Base-by-base conservation (phyloP, 768 basidiomycete species). In the Termitomyces heimii region DNA sequence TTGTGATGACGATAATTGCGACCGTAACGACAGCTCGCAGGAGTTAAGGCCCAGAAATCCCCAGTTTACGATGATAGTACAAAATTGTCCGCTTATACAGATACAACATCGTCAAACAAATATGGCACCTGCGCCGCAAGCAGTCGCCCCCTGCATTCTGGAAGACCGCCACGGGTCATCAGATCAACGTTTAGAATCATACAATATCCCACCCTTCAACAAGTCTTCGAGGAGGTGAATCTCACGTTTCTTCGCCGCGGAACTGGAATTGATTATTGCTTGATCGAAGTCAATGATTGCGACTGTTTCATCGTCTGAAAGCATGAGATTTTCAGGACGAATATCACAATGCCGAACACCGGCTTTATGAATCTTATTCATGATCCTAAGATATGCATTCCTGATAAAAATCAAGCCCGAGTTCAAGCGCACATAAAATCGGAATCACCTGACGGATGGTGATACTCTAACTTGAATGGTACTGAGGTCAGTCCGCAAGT, bases 311-410 rank as follows among this genome's bases (percentile, higher is more conserved):
- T 37, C 26, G n/a, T 60, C 42, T 32, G 56, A 28, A 24, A 62
- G 18, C 45, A 47, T 56, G 6, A 62, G 55, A 34, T 62, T 62
- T 28, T 37, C 55, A 2, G 59, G 31, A 10, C 61, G 55, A 28
- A 62, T 31, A 31, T 62, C 61, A 35, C 46, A 35, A 28, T 62
- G 61, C 3, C 61, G 55, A 39, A 62, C 59, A 26, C 61, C 61
- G 28, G 59, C 59, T 43, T 28, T 28, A 39, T 62, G 63, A 1
- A 62, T 60, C 8, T 22, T 39, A 18, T 28, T 22, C 26, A 62
- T 16, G 13, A 55, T 46, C 20, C 14, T 24, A n/a, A 57, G n/a
- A 44, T 52, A 63, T 12, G 39, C 45, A 26, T 32, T 32, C 24
- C 62, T 63, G 40, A 20, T 14, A 14, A 52, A 35, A 9, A 5